phyloP scores from a whole-genome alignment of 176 grass and related monocot species.

The Musa troglodytarum region DNA sequence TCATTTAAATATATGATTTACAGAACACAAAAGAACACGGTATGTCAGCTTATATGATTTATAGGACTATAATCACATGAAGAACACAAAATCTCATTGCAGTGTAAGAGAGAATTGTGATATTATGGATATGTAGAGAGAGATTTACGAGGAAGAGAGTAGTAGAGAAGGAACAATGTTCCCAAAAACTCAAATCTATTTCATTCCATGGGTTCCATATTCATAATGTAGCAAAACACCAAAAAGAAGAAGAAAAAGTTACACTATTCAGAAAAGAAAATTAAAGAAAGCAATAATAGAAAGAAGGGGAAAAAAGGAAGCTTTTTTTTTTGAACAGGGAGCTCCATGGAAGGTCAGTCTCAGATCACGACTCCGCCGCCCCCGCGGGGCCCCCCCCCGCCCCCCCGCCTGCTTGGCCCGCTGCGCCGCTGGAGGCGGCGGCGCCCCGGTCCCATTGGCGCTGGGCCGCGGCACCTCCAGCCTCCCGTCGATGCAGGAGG shows the following conservation, averaged over 20 bases:
- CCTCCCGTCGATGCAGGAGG: conserved; percentile 41
- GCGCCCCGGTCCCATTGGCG: background rate
- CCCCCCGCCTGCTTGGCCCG: background rate
- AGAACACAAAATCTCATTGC: background rate
- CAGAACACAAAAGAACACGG: too few species aligned
- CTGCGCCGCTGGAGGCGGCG: background rate
- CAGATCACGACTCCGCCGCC: conserved; percentile 3
- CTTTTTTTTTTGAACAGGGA: background rate
- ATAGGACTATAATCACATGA: background rate
- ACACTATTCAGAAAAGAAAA: background rate
- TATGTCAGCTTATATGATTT: background rate
- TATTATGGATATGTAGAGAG: background rate
- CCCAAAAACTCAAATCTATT: background rate
- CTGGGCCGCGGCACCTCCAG: background rate
- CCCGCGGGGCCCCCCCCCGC: background rate
- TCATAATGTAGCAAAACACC: background rate
- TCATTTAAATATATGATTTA: too few species aligned
- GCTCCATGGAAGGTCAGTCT: too few species aligned
- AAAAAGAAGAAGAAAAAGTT: background rate
- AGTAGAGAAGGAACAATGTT: too few species aligned
- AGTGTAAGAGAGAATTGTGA: background rate
- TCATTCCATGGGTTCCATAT: background rate
- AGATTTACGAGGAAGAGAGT: too few species aligned
- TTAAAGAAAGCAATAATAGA: background rate
- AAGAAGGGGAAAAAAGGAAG: background rate